Conservation (phyloP, 2,329 filamentous ascomycete genomes). For the Aureobasidium leucospermi region DNA sequence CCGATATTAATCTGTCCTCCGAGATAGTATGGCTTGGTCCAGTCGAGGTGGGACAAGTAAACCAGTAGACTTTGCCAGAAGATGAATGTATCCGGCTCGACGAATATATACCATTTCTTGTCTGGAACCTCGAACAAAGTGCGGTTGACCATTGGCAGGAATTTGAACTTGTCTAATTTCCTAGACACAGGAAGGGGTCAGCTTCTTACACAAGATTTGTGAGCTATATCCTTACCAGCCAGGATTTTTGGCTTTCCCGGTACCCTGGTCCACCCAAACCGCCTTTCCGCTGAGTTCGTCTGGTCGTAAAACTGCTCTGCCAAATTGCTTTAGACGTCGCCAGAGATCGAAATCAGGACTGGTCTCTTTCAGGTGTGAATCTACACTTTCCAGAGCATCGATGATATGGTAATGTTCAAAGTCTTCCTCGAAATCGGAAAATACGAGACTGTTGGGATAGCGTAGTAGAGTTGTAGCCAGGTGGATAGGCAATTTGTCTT, state of each 20-base stretch:
- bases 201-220: not conserved
- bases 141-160: slow-evolving; percentile 42
- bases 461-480: slow-evolving; percentile 30
- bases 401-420: slow-evolving; percentile 28
- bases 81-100: slow-evolving; percentile 52
- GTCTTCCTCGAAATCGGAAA: slow-evolving; percentile 32
- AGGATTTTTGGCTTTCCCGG: slow-evolving; percentile 24
- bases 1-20: slow-evolving; percentile 32
- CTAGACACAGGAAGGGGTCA: not conserved
- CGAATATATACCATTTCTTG: slow-evolving; percentile 53
- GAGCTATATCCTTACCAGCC: slow-evolving; percentile 18
- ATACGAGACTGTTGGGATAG: slow-evolving; percentile 28
- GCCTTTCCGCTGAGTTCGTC: slow-evolving; percentile 19
- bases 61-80: slow-evolving; percentile 42
- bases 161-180: slow-evolving; percentile 45
- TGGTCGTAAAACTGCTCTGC: slow-evolving; percentile 16
- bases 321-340: slow-evolving; percentile 19
- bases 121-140: slow-evolving; percentile 30
- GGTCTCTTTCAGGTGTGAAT: slow-evolving; percentile 12
- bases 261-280: not conserved
- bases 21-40: slow-evolving; percentile 34
- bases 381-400: slow-evolving; percentile 22
- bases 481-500: slow-evolving; percentile 24
- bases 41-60: slow-evolving; percentile 33
- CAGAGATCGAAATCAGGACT: slow-evolving; percentile 25